Evolutionary conservation across 2,329 filamentous ascomycete species (phyloP).

Genomic region (Trichoderma sp.): DNA sequence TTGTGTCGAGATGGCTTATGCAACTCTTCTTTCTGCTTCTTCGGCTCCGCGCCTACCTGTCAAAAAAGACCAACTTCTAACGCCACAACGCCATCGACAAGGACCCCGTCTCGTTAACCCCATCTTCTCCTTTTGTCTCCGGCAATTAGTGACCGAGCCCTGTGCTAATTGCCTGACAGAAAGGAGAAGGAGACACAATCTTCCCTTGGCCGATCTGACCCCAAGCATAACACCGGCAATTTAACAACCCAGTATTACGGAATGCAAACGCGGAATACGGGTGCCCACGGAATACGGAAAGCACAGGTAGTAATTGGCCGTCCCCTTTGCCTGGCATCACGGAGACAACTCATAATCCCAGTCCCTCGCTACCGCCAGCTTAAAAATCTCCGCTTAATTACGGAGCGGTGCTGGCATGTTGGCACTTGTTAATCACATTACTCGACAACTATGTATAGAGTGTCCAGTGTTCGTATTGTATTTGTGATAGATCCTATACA

Average conservation of each 20-base stretch:
- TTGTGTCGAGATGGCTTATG: neutral
- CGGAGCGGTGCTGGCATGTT: neutral
- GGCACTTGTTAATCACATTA: neutral
- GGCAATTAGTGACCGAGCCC: conserved; percentile 7
- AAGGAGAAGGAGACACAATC: conserved; percentile 1
- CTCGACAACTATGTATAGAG: neutral
- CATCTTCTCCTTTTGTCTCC: neutral
- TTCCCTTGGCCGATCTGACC: neutral
- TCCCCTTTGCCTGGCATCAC: conserved; percentile 3
- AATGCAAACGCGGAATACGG: neutral
- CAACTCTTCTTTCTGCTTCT: neutral
- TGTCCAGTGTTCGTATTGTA: neutral
- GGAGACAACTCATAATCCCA: conserved; percentile 3
- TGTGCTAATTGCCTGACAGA: conserved; percentile 5
- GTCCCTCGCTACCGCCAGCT: conserved; percentile 11
- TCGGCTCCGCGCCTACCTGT: neutral
- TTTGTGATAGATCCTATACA: neutral
- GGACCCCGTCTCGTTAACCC: neutral
- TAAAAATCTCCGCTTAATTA: conserved; percentile 7
- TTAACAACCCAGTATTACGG: neutral
- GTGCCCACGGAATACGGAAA: neutral
- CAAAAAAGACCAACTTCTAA: neutral
- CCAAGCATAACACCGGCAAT: conserved; percentile 2
- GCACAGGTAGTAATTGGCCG: neutral
- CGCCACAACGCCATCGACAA: neutral